Base-by-base conservation (phyloP, 1,139 yeast species). In the Geotrichum phurueaensis region DNA sequence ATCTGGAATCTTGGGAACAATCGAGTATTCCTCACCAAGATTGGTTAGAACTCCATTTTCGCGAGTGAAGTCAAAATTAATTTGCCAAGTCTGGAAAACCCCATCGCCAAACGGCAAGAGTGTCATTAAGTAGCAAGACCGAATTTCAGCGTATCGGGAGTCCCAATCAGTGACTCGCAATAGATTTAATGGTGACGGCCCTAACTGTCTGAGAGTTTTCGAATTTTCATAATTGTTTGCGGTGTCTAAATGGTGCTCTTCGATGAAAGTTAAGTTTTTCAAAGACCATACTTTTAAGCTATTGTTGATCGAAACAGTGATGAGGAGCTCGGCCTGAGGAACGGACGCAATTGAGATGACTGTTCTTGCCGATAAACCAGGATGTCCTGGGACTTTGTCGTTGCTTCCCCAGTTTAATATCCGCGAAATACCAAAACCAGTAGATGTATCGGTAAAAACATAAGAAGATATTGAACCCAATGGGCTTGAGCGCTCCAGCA, bases 21-120 rank as follows among this genome's bases (percentile, higher is more conserved):
- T 62, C 45, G 71, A 71, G 53, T 67, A 71, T 10, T 69, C 65
- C 3, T 68, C 56, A 1, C 77, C 75, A 5, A 77, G 58, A 49
- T 73, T 73, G 2, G 67, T 65, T 22, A 78, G 65, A 9, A 71
- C 62, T 6, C 62, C 60, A 1, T 63, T 63, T 3, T 69, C 72
- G 33, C 15, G 18, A 1, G 51, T 18, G 12, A 51, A 43, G 15
- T 51, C 54, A 33, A 57, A 45, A n/a, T 73, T 62, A 64, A 78
- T 60, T n/a, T 70, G 68, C 69, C 79, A 78, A 1, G 81, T 36
- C 67, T 79, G 79, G 65, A 82, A 78, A 15, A 70, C 61, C 7
- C 82, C 81, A 31, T 75, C 73, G 3, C 77, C 80, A 51, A 79
- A 69, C 15, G 85, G 84, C 22, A 79, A n/a, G 7, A 39, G 47